Percentiles rank a stretch among this genome's conserved stretches.
These are phyloP conservation scores for Penicillium odoratum DNA, from an alignment of 495 filamentous ascomycete species.

Conservation along the genomic window DNA sequence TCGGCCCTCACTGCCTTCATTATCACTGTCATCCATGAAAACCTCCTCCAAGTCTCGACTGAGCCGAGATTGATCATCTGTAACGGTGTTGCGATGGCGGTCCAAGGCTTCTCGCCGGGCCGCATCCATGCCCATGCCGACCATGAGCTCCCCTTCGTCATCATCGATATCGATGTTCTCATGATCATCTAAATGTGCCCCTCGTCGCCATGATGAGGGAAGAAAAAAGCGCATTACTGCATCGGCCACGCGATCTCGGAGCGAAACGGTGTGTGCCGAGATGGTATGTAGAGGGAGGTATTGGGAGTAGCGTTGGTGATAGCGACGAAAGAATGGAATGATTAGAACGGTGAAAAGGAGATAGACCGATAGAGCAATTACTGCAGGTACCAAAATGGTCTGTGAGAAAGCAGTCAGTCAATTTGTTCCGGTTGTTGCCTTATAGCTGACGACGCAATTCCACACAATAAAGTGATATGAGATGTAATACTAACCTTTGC, in stretches of 20 bases:
- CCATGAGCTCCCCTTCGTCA: slow-evolving; percentile 64
- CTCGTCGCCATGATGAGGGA: slow-evolving; percentile 54
- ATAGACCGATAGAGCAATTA: slow-evolving; percentile 76
- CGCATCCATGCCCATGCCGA: slow-evolving; percentile 56
- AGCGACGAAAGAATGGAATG: slow-evolving; percentile 72
- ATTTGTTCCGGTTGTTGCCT: slow-evolving; percentile 1
- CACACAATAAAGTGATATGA: neutral
- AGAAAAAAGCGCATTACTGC: slow-evolving; percentile 54
- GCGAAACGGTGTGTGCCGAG: slow-evolving; percentile 57
- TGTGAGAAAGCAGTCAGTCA: slow-evolving; percentile 35
- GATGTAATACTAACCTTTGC: slow-evolving; percentile 29
- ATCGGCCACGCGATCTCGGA: slow-evolving; percentile 62
- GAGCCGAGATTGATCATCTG: slow-evolving; percentile 56
- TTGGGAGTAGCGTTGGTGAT: slow-evolving; percentile 70
- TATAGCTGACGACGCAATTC: slow-evolving; percentile 3
- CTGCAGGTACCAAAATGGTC: slow-evolving; percentile 76
- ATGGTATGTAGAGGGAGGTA: slow-evolving; percentile 69
- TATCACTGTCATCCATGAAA: slow-evolving; percentile 81
- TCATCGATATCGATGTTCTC: slow-evolving; percentile 66
- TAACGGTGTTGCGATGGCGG: slow-evolving; percentile 40
- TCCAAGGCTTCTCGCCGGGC: slow-evolving; percentile 51
- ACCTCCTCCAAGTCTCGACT: slow-evolving; percentile 83
- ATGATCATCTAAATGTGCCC: slow-evolving; percentile 48
- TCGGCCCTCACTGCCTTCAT: slow-evolving; percentile 41
- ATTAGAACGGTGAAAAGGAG: slow-evolving; percentile 67